Conservation (phyloP, 805 yeast genomes). For the Kazachstania africana region DNA sequence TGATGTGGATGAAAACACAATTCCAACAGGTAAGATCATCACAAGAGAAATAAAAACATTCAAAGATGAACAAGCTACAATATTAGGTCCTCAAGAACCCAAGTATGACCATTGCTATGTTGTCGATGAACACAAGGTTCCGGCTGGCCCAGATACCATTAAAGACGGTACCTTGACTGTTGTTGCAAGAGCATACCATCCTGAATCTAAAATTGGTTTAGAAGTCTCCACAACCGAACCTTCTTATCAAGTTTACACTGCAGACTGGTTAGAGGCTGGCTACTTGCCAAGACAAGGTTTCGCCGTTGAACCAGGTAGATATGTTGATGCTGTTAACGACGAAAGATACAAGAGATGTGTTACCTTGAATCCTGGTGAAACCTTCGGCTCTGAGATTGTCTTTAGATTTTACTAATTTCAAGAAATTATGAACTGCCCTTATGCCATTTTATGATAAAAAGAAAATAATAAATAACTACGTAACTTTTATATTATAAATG, state of each 20-base stretch:
- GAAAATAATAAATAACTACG: neutral
- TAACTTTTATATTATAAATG: too few relatives aligned
- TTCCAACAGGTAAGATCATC: conserved; percentile 37
- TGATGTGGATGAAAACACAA: conserved; percentile 30
- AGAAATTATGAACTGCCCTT: neutral
- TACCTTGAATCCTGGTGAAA: conserved; percentile 35
- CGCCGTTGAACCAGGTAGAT: conserved; percentile 53
- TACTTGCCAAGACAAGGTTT: conserved; percentile 37
- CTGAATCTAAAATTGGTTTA: conserved; percentile 32
- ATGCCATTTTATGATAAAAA: neutral
- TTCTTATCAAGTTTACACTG: conserved; percentile 54
- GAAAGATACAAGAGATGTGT: conserved; percentile 40
- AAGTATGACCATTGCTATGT: conserved; percentile 38
- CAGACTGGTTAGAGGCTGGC: conserved; percentile 35
- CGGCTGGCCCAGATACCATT: conserved; percentile 32
- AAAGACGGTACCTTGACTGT: conserved; percentile 27
- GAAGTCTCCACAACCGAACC: conserved; percentile 50
- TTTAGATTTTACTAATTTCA: conserved; percentile 19
- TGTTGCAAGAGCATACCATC: conserved; percentile 35
- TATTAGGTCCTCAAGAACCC: conserved; percentile 24
- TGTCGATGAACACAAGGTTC: conserved; percentile 17
- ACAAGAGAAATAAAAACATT: conserved; percentile 17
- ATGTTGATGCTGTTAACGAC: conserved; percentile 40
- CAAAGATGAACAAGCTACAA: conserved; percentile 16
- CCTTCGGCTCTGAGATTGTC: conserved; percentile 37